These are phyloP conservation scores for Takakia lepidozioides DNA, from an alignment of 225 moss, liverwort and hornwort genomes.

Conservation along the genomic window DNA sequence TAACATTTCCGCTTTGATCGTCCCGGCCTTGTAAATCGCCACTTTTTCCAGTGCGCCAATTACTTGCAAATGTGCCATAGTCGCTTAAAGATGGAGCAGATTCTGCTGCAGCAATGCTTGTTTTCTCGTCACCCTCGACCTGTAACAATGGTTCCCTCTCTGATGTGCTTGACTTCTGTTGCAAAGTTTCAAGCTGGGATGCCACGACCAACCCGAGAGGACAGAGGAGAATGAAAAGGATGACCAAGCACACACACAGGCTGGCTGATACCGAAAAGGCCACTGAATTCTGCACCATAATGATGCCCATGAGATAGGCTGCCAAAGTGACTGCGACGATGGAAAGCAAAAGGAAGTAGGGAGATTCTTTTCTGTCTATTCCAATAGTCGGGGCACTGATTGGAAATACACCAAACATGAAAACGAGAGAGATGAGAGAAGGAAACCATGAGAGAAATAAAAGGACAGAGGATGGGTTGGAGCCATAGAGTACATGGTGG, in stretches of 20 bases:
- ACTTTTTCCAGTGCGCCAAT: too few relatives aligned
- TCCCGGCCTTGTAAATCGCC: too few relatives aligned
- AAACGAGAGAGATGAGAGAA: conserved; percentile 11
- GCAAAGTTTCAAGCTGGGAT: too few relatives aligned
- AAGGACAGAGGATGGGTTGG: conserved; percentile 7
- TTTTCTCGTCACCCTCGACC: too few relatives aligned
- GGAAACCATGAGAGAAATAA: conserved; percentile 36
- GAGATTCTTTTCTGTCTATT: conserved; percentile 26
- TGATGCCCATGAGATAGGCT: conserved; percentile 29
- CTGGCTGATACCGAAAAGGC: conserved; percentile 13
- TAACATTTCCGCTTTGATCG: too few relatives aligned
- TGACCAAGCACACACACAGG: conserved; percentile 19
- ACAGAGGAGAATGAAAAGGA: conserved; percentile 17
- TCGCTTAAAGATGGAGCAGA: too few relatives aligned
- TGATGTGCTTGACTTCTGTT: too few relatives aligned
- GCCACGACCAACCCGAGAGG: conserved; percentile 22
- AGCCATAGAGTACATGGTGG: conserved; percentile 9
- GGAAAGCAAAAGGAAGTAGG: conserved; percentile 21
- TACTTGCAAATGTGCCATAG: too few relatives aligned
- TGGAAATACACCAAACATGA: conserved; percentile 9
- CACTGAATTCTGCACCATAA: conserved; percentile 15
- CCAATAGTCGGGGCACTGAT: background rate
- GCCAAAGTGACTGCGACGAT: conserved; percentile 29
- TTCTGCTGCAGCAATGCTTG: too few relatives aligned
- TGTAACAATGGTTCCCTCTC: too few relatives aligned